Conservation (phyloP, 2,329 filamentous ascomycete genomes). For the Xylariaceae sp. region DNA sequence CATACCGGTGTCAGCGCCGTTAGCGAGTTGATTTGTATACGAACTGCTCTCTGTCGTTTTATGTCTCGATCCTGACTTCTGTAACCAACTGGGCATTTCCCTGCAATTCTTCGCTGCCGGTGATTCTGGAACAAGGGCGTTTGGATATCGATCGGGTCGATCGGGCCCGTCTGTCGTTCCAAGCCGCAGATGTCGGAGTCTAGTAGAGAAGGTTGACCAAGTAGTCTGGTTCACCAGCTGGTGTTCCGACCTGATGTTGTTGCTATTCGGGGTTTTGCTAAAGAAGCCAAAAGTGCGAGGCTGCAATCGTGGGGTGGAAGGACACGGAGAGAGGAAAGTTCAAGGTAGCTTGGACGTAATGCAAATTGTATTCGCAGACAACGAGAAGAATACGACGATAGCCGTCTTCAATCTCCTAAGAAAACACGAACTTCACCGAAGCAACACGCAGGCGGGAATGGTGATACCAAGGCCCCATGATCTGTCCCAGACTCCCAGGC, state of each 20-base stretch:
- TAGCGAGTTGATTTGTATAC: conserved; percentile 3
- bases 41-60: conserved; percentile 3
- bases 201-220: neutral
- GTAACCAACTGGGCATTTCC: conserved; percentile 31
- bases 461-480: conserved; percentile 9
- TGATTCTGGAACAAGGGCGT: conserved; percentile 1
- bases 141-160: neutral
- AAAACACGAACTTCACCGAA: conserved; percentile 11
- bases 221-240: neutral
- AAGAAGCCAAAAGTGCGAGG: neutral
- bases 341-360: conserved; percentile 7
- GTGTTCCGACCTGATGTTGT: neutral
- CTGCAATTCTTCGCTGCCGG: conserved; percentile 5
- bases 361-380: conserved; percentile 6
- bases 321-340: neutral
- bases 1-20: conserved; percentile 27
- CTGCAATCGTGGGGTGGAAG: neutral
- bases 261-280: neutral
- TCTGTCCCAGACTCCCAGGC: too few relatives aligned
- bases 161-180: conserved; percentile 1
- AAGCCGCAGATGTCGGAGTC: neutral
- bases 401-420: conserved; percentile 8
- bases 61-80: conserved; percentile 21
- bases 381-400: conserved; percentile 8
- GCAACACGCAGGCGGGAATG: conserved; percentile 7